Base-by-base conservation (phyloP, 2,329 filamentous ascomycete species). In the Eurotiales sp. region DNA sequence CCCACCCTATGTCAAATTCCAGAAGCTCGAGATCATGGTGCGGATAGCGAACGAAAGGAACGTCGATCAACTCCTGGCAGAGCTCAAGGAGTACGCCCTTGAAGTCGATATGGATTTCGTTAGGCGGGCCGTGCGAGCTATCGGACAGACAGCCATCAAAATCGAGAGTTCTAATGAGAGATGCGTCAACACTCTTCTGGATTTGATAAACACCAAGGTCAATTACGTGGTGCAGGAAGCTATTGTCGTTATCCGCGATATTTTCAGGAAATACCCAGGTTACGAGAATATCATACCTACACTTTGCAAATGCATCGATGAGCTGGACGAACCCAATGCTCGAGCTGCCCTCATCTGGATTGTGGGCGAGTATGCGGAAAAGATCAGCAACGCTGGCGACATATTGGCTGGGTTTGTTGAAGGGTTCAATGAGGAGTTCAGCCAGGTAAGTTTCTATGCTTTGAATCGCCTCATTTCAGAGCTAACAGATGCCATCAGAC, bases 81-180 rank as follows among this genome's bases (percentile, higher is more conserved):
- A 99, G 69, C 70, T 99, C 65, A 97, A 96, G 71, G 93, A 99
- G 70, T 99, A 99, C 63, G 93, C 93, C 7, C 78, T 97, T 60
- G 93, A 99, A 76, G 92, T 99, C 29, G 93, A 99, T 64, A 97
- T 99, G 91, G 93, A 99, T 69, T 97, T 97, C 68, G 92, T 96
- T 50, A 85, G 90, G 61, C 84, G 93, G 62, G 90, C 93, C 7
- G 88, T 99, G 61, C 93, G 90, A 69, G 93, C 93, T 19, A 99
- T 99, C 61, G 93, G 93, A 2, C 93, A 99, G 70, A 92, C 95
- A 34, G 93, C 93, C 23, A 97, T 99, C 76, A 99, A 99, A 79
- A 96, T 99, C 58, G 93, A 97, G 71, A 85, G 84, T 59, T 89
- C 92, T 3, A 93, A 89, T 65, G 92, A 96, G 71, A 95, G 92